Evolutionary conservation across 441 rosid species (phyloP), one percentile per base, ranked within the genome.

Genomic region (Manihot esculenta): DNA sequence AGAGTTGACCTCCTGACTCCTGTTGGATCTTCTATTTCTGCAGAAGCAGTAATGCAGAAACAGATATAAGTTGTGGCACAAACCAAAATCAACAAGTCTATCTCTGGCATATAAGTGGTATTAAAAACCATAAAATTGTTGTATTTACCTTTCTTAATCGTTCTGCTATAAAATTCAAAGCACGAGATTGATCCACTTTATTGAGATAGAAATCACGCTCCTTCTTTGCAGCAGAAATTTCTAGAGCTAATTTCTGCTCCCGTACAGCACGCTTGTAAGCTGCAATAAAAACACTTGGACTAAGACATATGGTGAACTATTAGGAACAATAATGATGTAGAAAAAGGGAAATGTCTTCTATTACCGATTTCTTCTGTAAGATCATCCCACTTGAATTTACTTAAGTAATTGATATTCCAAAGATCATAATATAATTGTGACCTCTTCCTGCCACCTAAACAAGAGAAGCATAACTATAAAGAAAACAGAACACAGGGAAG

Each of bases 341-440:
- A 66, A 73, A 20, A 65, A 38, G 11, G 76, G 11, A 74, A 73
- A 54, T 0, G 10, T 71, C 58, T 65, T 10, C 5, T 41, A n/a
- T 0, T 87, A 94, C 99, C 98, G 10, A 84, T 90, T 77, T 94
- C 98, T 70, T 84, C 93, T 2, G 92, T 88, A 66, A 92, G 96
- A 85, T 92, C 91, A 44, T 94, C 99, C 99, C 99, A 94, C 74
- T 88, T 90, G 85, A 94, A 94, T 83, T 92, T 90, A 70, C 92
- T 90, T 67, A 94, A 81, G 84, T 94, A 94, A 72, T 88, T 94
- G 78, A 90, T 92, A 84, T 92, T 94, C 99, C 99, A 92, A 64
- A 88, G 82, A 76, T 94, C 98, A 72, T 88, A 92, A 74, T 85
- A 90, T 63, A 86, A 81, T 1, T 87, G 59, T 10, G 97, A 90